Conservation (phyloP, 768 basidiomycete species). For the Strobilomyces echinocephalus region DNA sequence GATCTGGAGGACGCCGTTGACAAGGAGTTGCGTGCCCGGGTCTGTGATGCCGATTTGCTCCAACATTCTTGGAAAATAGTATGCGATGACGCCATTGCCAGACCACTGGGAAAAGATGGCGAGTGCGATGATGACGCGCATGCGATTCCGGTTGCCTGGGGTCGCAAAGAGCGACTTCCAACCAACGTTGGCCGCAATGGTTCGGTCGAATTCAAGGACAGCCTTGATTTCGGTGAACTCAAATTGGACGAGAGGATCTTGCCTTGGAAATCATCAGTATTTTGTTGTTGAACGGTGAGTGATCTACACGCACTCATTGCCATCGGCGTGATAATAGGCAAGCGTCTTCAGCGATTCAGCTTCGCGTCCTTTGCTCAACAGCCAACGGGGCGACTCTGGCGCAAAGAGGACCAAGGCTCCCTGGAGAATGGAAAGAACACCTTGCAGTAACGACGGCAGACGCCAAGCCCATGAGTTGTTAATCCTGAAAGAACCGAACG, state of each 20-base stretch:
- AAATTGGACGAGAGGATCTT: background rate
- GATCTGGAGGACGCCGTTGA: too few relatives aligned
- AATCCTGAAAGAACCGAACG: too few relatives aligned
- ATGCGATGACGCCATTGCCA: slow-evolving; percentile 50
- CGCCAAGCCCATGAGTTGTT: slow-evolving; percentile 69
- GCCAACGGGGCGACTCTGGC: too few relatives aligned
- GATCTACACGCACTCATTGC: slow-evolving; percentile 15
- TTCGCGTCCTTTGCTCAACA: too few relatives aligned
- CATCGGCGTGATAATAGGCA: too few relatives aligned
- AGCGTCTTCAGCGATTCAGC: too few relatives aligned
- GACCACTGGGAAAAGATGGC: slow-evolving; percentile 88
- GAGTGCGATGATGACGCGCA: slow-evolving; percentile 70
- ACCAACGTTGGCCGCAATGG: slow-evolving; percentile 52
- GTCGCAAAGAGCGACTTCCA: slow-evolving; percentile 67
- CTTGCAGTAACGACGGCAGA: slow-evolving; percentile 68
- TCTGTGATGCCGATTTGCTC: too few relatives aligned
- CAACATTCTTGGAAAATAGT: too few relatives aligned
- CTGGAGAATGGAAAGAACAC: too few relatives aligned
- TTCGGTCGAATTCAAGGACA: slow-evolving; percentile 64
- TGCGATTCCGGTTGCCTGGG: slow-evolving; percentile 68
- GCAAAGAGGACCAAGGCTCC: too few relatives aligned
- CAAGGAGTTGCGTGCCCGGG: too few relatives aligned
- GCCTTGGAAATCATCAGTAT: slow-evolving; percentile 36
- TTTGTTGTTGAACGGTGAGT: too few relatives aligned
- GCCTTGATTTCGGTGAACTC: slow-evolving; percentile 63